Conservation (phyloP, 768 basidiomycete species). For the Lentinula sp. region DNA sequence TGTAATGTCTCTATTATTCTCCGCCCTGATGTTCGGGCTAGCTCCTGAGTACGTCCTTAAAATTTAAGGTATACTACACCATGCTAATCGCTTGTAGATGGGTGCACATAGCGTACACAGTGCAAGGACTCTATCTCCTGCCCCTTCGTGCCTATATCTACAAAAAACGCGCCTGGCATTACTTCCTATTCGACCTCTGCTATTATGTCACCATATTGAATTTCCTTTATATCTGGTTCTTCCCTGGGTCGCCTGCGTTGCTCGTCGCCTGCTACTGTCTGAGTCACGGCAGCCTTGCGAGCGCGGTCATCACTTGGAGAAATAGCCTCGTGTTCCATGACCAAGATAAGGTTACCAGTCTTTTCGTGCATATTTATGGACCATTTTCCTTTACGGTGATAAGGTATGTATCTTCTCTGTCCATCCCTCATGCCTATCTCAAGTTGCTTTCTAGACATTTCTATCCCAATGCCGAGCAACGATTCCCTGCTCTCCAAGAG, state of each 20-base stretch:
- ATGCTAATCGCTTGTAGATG: conserved; percentile 43
- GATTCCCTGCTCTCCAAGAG: conserved; percentile 80
- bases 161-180: conserved; percentile 92
- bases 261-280: conserved; percentile 93
- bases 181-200: conserved; percentile 90
- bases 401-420: conserved; percentile 43
- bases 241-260: conserved; percentile 69
- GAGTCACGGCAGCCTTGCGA: conserved; percentile 85
- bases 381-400: conserved; percentile 91
- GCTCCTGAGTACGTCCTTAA: conserved; percentile 66
- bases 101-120: conserved; percentile 84
- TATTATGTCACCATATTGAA: conserved; percentile 92
- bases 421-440: neutral
- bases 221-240: conserved; percentile 86
- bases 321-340: conserved; percentile 99
- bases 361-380: conserved; percentile 93
- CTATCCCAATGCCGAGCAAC: conserved; percentile 70
- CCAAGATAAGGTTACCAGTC: conserved; percentile 89
- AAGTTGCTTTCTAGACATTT: conserved; percentile 56
- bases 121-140: conserved; percentile 71
- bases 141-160: conserved; percentile 81
- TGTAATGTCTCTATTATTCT: conserved; percentile 82
- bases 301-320: conserved; percentile 96
- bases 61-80: conserved; percentile 7
- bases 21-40: conserved; percentile 84